Evolutionary conservation across 116 monocot species (phyloP).

Genomic region (Cymodocea nodosa): DNA sequence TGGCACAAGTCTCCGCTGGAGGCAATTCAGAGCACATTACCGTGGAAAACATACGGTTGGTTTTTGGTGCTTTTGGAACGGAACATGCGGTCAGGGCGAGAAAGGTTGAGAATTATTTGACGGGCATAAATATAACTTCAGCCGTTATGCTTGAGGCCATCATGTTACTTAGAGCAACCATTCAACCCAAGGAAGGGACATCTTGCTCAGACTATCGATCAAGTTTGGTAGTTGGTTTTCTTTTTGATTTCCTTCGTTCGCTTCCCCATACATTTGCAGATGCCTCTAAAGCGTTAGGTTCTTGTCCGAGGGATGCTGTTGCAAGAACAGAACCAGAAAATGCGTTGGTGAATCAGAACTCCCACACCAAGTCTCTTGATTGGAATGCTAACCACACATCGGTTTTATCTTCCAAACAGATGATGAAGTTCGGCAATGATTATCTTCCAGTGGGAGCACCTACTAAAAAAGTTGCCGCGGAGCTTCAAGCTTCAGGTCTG

Average conservation of each 20-base stretch:
- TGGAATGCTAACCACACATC: conserved; percentile 3
- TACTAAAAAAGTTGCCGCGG: conserved; percentile 48
- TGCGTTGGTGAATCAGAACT: background rate
- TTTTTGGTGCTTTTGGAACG: conserved; percentile 67
- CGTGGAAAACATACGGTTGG: conserved; percentile 35
- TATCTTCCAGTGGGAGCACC: conserved; percentile 62
- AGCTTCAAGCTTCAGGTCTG: conserved; percentile 77
- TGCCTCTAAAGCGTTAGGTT: background rate
- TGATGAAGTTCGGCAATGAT: conserved; percentile 23
- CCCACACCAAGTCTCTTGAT: background rate
- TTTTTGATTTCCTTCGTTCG: conserved; percentile 54
- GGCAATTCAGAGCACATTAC: conserved; percentile 12
- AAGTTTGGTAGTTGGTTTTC: conserved; percentile 54
- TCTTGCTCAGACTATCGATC: conserved; percentile 31
- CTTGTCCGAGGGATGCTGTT: background rate
- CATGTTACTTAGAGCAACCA: conserved; percentile 29
- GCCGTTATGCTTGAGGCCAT: conserved; percentile 43
- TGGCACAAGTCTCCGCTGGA: conserved; percentile 28
- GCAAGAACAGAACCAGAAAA: background rate
- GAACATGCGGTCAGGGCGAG: conserved; percentile 57
- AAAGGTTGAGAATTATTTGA: conserved; percentile 54
- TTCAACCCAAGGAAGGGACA: conserved; percentile 43
- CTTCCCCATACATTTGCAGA: conserved; percentile 15
- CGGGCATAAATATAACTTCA: conserved; percentile 35
- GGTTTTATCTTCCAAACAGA: conserved; percentile 39